phyloP scores from a whole-genome alignment of 495 filamentous ascomycete species.

The Cercophora newfieldiana region DNA sequence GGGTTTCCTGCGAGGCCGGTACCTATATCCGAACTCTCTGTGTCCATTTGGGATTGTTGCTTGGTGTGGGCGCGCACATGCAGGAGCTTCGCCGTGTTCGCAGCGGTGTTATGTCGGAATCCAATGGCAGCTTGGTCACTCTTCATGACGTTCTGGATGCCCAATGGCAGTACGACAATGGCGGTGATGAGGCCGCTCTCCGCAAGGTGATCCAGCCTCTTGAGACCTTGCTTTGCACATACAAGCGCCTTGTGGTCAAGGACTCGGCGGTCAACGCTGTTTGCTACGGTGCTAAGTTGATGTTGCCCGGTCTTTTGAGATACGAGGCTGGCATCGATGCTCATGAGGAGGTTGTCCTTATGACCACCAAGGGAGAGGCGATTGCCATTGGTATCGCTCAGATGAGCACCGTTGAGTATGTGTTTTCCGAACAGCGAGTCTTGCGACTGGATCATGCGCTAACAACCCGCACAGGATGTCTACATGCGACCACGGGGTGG shows the following conservation, averaged over 20 bases:
- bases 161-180: conserved; percentile 90
- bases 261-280: conserved; percentile 94
- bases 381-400: conserved; percentile 93
- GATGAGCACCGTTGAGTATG: conserved; percentile 57
- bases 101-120: conserved; percentile 91
- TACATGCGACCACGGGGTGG: conserved; percentile 91
- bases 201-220: conserved; percentile 85
- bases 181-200: conserved; percentile 82
- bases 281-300: conserved; percentile 96
- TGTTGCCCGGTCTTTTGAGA: conserved; percentile 91
- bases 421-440: neutral
- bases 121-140: conserved; percentile 76
- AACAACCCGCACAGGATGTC: conserved; percentile 52
- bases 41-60: conserved; percentile 88
- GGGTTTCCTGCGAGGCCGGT: conserved; percentile 97
- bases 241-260: conserved; percentile 97
- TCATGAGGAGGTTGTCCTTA: conserved; percentile 70
- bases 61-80: conserved; percentile 97
- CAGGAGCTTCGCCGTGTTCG: conserved; percentile 94
- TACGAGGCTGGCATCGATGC: conserved; percentile 78
- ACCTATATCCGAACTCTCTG: conserved; percentile 98
- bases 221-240: conserved; percentile 84
- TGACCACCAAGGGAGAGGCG: conserved; percentile 98
- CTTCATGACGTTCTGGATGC: conserved; percentile 95
- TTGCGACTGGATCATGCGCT: neutral